Base-by-base conservation (phyloP, 2,329 filamentous ascomycete species). In the Plenodomus tracheiphilus region DNA sequence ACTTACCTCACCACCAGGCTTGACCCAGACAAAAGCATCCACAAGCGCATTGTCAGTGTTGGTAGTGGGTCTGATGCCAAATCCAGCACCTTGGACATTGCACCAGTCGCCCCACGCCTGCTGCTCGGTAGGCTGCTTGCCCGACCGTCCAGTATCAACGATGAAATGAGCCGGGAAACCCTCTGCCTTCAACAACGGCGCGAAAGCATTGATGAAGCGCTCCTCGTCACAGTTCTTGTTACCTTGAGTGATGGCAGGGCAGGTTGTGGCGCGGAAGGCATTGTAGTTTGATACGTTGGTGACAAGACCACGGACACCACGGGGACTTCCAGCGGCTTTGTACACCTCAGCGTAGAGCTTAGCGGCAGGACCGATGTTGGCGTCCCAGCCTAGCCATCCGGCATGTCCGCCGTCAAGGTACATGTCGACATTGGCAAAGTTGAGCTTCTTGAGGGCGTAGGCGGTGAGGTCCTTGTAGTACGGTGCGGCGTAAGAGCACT, bases 11-110 rank as follows among this genome's bases (percentile, higher is more conserved):
- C 78, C 79, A 55, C 85, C 85, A 4, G 85, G 85, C 79, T 88
- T 88, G 59, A 87, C 75, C 85, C 85, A 88, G 48, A 87, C 85
- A 56, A 88, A 85, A 35, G 85, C 84, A 66, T 88, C 86, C 28
- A 81, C 75, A 16, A 85, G 74, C 1, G 71, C 64, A 54, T 84
- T 78, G 13, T 81, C 82, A 8, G 85, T 88, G 64, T 82, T 75
- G n/a, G 83, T 77, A 3, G 81, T 81, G 1, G 85, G 84, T n/a
- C 83, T 79, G n/a, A 72, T 70, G 51, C 85, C 86, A 53, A 87
- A 87, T 7, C 85, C 85, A 49, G 84, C 81, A 25, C 79, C 81
- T 40, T 75, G 79, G 51, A 85, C 77, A 63, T 86, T 88, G 75
- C 85, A 88, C 85, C 85, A 88, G 65, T 87, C 78, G 36, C 84